Base-by-base conservation (phyloP, 495 filamentous ascomycete genomes). In the Staphylotrichum tortipilum region DNA sequence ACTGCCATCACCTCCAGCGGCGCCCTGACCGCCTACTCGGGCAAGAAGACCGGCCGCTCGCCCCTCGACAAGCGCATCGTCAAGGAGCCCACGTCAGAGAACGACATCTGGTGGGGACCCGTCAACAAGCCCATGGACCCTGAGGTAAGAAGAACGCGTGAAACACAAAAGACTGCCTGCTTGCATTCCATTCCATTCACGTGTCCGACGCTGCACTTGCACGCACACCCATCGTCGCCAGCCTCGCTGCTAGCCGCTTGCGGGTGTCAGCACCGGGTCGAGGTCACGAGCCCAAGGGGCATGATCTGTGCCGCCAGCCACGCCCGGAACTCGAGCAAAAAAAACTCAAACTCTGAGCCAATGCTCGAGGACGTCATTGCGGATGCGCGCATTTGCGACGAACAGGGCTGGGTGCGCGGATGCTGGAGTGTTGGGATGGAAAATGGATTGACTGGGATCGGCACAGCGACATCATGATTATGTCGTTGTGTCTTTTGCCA, bases 121-220 rank as follows among this genome's bases (percentile, higher is more conserved):
- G 92, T 98, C 56, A 98, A 98, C 78, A 96, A 95, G 81, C 86
- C 92, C 47, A 98, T 98, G 92, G 83, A 81, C 54, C 86, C 90
- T 58, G 91, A 97, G 73, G 92, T 98, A 82, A 83, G 90, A n/a
- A n/a, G n/a, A n/a, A n/a, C n/a, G n/a, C n/a, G n/a, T n/a, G n/a
- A n/a, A n/a, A n/a, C n/a, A 52, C 34, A 35, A n/a, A 10, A 28
- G 6, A 26, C 35, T 11, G 33, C n/a, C 22, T 28, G 33, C n/a
- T 21, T 28, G 11, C 45, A 56, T 26, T 12, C 28, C 34, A 23
- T 29, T 30, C n/a, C 24, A 12, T 34, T 11, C 29, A 45, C 26
- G 26, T 26, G 29, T 34, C 26, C 15, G 14, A n/a, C 21, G 36
- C 23, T 30, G 30, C 22, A 11, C 14, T n/a, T n/a, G n/a, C n/a